These are phyloP conservation scores for Aureoboletus auriporus DNA, from an alignment of 768 basidiomycete species.

Conservation along the genomic window DNA sequence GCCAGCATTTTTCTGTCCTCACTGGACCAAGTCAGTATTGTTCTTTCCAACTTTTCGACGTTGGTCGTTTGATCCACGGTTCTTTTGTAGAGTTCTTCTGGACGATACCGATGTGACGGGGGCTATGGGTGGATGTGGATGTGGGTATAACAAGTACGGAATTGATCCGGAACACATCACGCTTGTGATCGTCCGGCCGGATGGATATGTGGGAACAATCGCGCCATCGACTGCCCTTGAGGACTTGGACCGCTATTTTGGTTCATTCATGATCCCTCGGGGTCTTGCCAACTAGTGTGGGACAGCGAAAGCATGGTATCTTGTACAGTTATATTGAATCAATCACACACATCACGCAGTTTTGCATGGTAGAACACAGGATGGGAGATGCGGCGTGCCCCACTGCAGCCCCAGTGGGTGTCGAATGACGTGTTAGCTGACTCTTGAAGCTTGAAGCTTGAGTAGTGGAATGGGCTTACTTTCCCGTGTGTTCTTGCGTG, in stretches of 20 bases:
- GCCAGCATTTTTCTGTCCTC: slow-evolving; percentile 31
- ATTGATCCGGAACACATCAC: slow-evolving; percentile 23
- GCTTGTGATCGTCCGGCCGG: slow-evolving; percentile 29
- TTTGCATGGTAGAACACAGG: too few relatives aligned
- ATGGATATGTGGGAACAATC: slow-evolving; percentile 59
- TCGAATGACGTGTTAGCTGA: too few relatives aligned
- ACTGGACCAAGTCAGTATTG: slow-evolving; percentile 40
- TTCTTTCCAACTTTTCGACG: neutral
- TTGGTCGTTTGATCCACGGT: neutral
- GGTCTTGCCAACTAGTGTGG: too few relatives aligned
- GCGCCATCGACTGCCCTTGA: slow-evolving; percentile 40
- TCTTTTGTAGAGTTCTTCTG: slow-evolving; percentile 46
- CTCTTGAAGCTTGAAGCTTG: too few relatives aligned
- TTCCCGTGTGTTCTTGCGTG: too few relatives aligned
- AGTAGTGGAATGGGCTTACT: too few relatives aligned
- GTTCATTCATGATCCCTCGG: slow-evolving; percentile 31
- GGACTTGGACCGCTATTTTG: slow-evolving; percentile 46
- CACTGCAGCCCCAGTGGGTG: too few relatives aligned
- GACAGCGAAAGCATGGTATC: too few relatives aligned
- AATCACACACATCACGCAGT: too few relatives aligned
- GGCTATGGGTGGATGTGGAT: slow-evolving; percentile 48
- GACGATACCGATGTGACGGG: slow-evolving; percentile 51
- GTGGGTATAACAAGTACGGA: slow-evolving; percentile 55
- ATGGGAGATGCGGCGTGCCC: too few relatives aligned
- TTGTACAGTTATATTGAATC: too few relatives aligned